phyloP scores from a whole-genome alignment of 768 basidiomycete genomes.

The Naganishia vaughanmartiniae region DNA sequence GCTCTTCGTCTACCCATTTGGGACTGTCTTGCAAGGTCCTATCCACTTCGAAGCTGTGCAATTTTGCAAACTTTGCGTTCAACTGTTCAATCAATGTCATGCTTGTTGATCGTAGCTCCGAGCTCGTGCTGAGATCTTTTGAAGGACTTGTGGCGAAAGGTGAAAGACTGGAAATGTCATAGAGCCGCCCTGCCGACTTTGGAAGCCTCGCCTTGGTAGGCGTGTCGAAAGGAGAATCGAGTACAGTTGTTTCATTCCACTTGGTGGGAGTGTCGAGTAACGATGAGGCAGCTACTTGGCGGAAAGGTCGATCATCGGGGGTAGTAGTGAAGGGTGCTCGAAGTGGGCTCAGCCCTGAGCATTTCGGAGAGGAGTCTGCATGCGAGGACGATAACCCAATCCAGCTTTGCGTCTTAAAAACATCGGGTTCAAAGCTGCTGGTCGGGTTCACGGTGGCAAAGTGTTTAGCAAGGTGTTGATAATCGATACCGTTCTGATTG shows the following conservation, averaged over 20 bases:
- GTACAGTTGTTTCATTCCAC: slow-evolving; percentile 4
- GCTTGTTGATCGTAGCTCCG: not conserved
- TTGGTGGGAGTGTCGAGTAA: not conserved
- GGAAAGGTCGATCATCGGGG: not conserved
- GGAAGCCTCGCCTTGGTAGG: not conserved
- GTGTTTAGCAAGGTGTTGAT: not conserved
- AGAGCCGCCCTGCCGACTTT: not conserved
- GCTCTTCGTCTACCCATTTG: not conserved
- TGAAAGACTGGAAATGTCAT: not conserved
- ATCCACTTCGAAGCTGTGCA: not conserved
- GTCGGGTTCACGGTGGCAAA: slow-evolving; percentile 7
- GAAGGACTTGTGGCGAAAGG: not conserved
- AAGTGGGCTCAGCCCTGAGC: not conserved
- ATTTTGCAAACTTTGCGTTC: slow-evolving; percentile 8
- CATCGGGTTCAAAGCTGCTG: slow-evolving; percentile 12
- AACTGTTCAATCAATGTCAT: slow-evolving; percentile 20
- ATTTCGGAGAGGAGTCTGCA: too few relatives aligned
- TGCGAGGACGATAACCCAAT: not conserved
- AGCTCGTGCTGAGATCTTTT: not conserved
- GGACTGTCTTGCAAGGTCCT: too few relatives aligned
- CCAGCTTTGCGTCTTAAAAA: slow-evolving; percentile 10
- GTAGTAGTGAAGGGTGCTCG: slow-evolving; percentile 5
- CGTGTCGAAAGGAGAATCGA: slow-evolving; percentile 1
- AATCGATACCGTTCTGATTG: not conserved
- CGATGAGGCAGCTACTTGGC: not conserved